A percentile compares a stretch with the other conserved stretches of the same genome.
phyloP scores from a whole-genome alignment of 108 stramenopile genomes.

The Skeletonema grethae region DNA sequence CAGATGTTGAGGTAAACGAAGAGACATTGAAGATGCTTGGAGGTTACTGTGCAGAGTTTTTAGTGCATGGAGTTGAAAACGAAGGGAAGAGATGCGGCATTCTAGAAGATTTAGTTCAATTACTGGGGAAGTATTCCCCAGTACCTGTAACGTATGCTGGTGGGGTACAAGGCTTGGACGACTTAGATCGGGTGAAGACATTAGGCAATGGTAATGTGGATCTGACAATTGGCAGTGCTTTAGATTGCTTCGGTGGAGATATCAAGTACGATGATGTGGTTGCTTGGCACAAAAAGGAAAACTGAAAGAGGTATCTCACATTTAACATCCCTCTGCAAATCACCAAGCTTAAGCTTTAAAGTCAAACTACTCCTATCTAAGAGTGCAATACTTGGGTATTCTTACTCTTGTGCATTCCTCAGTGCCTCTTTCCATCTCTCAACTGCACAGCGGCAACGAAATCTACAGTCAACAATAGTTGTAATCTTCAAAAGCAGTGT shows the following conservation, averaged over 20 bases:
- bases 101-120: slow-evolving; percentile 87
- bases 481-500: too few species aligned
- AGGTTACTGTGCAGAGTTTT: slow-evolving; percentile 91
- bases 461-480: too few species aligned
- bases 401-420: too few species aligned
- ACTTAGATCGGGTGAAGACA: slow-evolving; percentile 86
- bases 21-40: slow-evolving; percentile 74
- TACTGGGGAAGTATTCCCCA: slow-evolving; percentile 87
- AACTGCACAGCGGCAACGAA: too few species aligned
- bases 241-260: slow-evolving; percentile 96
- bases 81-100: slow-evolving; percentile 97
- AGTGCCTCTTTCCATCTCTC: too few species aligned
- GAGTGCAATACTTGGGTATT: too few species aligned
- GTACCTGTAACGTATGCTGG: slow-evolving; percentile 98
- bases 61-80: slow-evolving; percentile 98
- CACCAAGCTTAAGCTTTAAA: too few species aligned
- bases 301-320: not conserved
- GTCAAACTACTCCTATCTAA: too few species aligned
- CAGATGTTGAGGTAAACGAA: slow-evolving; percentile 68
- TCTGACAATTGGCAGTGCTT: slow-evolving; percentile 95
- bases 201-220: slow-evolving; percentile 93
- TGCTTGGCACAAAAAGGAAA: slow-evolving; percentile 87
- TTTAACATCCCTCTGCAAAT: not conserved
- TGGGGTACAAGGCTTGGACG: slow-evolving; percentile 87
- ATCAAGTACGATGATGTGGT: slow-evolving; percentile 92